Conservation (phyloP, 225 moss, liverwort and hornwort species). For the Bryoerythrophyllum caledonicum region DNA sequence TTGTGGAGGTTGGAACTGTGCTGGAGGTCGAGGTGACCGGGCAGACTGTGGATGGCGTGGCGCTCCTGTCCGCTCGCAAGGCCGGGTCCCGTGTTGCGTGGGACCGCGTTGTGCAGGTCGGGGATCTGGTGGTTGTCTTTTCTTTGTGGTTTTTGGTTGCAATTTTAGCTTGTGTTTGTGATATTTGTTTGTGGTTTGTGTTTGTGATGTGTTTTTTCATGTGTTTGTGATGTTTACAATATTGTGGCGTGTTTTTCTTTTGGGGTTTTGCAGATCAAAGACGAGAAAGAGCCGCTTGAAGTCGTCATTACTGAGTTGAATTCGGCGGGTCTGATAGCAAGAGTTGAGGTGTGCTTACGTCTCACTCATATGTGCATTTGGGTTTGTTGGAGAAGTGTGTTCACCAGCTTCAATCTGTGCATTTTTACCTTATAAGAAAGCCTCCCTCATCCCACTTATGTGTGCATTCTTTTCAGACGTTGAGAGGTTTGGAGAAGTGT, state of each 20-base stretch:
- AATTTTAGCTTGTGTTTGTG: no score
- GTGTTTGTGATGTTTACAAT: neutral
- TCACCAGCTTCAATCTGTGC: neutral
- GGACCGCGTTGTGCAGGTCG: constrained; percentile 63
- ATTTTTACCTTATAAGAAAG: no score
- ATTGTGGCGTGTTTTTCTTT: neutral
- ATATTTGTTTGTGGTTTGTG: no score
- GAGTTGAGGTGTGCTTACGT: constrained; percentile 49
- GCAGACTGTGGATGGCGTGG: constrained; percentile 41
- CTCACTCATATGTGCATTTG: neutral
- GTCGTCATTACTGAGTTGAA: constrained; percentile 41
- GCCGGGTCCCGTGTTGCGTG: constrained; percentile 46
- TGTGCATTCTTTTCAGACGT: neutral
- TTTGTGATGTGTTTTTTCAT: neutral
- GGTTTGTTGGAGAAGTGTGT: neutral
- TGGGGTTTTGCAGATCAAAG: constrained; percentile 45
- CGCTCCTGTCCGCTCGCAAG: constrained; percentile 56
- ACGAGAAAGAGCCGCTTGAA: constrained; percentile 51
- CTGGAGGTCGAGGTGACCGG: constrained; percentile 51
- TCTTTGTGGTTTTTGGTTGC: no score
- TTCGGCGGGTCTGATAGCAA: constrained; percentile 41
- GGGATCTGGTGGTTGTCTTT: neutral
- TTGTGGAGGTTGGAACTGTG: constrained; percentile 58
- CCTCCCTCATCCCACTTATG: neutral
- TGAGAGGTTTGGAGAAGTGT: neutral